Conservation (phyloP, 345 rosid species). For the Zanthoxylum bungeanum region DNA sequence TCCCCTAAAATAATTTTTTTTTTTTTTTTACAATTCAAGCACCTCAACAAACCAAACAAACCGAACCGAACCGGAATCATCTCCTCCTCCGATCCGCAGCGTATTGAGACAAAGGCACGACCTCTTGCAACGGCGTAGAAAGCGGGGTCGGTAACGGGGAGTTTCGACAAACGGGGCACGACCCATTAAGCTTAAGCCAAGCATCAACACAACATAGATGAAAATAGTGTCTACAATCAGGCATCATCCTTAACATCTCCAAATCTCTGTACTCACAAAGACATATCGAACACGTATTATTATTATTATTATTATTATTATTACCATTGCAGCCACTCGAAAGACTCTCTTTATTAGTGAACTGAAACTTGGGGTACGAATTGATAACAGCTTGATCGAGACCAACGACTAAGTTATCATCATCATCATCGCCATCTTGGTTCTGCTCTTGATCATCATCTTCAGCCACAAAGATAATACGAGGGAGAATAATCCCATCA, state of each 20-base stretch:
- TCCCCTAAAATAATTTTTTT: no score
- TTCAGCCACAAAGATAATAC: conserved; percentile 83
- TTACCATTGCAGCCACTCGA: conserved; percentile 13
- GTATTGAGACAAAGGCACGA: conserved; percentile 89
- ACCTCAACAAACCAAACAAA: neutral
- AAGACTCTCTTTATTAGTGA: conserved; percentile 34
- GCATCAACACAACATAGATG: conserved; percentile 80
- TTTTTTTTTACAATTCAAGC: no score
- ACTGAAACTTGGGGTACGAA: conserved; percentile 86
- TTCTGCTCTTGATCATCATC: conserved; percentile 50
- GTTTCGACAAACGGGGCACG: conserved; percentile 97
- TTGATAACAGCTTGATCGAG: conserved; percentile 75
- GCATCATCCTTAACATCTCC: conserved; percentile 99
- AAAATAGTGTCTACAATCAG: conserved; percentile 87
- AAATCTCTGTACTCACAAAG: conserved; percentile 80
- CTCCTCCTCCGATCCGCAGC: conserved; percentile 83
- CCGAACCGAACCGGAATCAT: conserved; percentile 26
- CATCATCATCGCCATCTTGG: conserved; percentile 13
- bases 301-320: conserved; percentile 24
- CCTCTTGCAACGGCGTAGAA: conserved; percentile 91
- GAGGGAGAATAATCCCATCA: conserved; percentile 74
- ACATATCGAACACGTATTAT: conserved; percentile 79
- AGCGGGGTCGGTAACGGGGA: conserved; percentile 98
- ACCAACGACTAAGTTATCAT: conserved; percentile 49
- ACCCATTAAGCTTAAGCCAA: conserved; percentile 96